Evolutionary conservation across 441 rosid species (phyloP).

Genomic region (Adansonia rubrostipa): DNA sequence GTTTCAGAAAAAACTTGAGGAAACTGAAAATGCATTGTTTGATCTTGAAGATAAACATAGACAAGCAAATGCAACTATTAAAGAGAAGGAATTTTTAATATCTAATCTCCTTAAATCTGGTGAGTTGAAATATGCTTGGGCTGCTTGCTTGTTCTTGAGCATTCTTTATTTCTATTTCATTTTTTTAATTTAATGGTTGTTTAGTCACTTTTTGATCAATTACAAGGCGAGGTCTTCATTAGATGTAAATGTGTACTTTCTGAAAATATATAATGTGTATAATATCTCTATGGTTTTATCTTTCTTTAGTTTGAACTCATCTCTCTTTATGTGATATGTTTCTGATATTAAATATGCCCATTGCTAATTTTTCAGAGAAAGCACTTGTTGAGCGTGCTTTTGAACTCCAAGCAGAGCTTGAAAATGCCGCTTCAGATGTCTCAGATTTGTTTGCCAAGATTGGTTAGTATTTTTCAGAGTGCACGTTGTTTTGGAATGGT

Average conservation of each 20-base stretch:
- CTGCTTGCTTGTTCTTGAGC: neutral
- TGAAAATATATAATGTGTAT: constrained; percentile 1
- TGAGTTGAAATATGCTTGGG: constrained; percentile 33
- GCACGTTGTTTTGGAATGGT: constrained; percentile 26
- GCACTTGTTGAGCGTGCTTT: constrained; percentile 82
- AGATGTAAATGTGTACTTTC: neutral
- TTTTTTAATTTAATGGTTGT: neutral
- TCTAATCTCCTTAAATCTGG: constrained; percentile 91
- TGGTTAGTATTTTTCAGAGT: constrained; percentile 51
- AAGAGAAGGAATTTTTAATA: constrained; percentile 91
- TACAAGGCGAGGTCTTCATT: constrained; percentile 12
- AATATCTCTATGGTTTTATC: neutral
- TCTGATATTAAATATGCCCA: constrained; percentile 12
- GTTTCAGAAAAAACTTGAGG: constrained; percentile 76
- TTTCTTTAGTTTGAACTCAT: constrained; percentile 18
- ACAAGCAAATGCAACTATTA: constrained; percentile 88
- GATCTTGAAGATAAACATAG: constrained; percentile 93
- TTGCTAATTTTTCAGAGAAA: constrained; percentile 62
- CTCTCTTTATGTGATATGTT: neutral
- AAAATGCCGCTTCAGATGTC: constrained; percentile 88
- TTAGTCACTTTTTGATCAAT: neutral
- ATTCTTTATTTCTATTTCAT: neutral
- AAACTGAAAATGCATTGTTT: constrained; percentile 72
- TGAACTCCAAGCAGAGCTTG: constrained; percentile 84
- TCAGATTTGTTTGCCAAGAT: constrained; percentile 88